phyloP scores from a whole-genome alignment of 148 eudicot species.

The Linanthus parryae region DNA sequence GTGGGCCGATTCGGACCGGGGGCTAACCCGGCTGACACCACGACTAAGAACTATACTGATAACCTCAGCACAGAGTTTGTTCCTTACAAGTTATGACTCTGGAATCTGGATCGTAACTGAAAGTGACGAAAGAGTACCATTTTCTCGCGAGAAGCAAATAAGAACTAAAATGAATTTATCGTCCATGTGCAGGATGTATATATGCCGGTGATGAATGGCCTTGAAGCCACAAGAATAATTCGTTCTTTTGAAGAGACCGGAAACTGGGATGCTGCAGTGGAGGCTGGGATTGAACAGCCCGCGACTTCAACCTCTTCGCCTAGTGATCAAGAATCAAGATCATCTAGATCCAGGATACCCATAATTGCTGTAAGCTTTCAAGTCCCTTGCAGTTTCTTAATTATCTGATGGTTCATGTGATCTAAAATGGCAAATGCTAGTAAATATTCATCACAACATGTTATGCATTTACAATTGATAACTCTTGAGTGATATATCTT shows the following conservation, averaged over 20 bases:
- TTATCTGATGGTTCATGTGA: too few relatives aligned
- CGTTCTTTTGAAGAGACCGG: conserved; percentile 82
- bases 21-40: background rate
- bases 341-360: too few relatives aligned
- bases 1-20: background rate
- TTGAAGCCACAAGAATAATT: conserved; percentile 81
- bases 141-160: background rate
- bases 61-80: background rate
- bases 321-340: conserved; percentile 17
- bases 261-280: conserved; percentile 74
- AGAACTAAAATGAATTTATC: background rate
- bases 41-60: background rate
- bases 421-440: background rate
- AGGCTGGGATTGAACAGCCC: conserved; percentile 64
- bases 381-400: too few relatives aligned
- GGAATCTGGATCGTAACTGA: background rate
- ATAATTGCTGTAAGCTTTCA: background rate
- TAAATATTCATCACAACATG: background rate
- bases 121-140: background rate
- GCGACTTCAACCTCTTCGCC: conserved; percentile 16
- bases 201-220: conserved; percentile 96
- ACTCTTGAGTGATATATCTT: background rate
- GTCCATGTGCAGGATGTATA: conserved; percentile 62
- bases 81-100: background rate
- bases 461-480: background rate